phyloP scores from a whole-genome alignment of 176 grass and related monocot genomes.

The Eragrostis nindensis region DNA sequence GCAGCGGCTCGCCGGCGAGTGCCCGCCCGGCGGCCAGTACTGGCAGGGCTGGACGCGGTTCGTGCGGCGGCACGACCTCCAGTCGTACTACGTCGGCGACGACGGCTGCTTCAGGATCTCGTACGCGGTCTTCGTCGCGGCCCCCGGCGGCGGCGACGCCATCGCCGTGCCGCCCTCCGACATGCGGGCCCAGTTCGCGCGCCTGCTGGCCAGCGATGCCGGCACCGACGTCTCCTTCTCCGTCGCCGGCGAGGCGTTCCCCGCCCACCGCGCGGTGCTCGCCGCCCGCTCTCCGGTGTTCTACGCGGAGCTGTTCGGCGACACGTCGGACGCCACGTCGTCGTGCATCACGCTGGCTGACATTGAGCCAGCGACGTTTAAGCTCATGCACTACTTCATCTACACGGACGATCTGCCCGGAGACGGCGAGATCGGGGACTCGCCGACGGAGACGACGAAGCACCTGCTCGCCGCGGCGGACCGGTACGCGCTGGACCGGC shows the following conservation, averaged over 20 bases:
- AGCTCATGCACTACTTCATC: slow-evolving; percentile 38
- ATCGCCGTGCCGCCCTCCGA: background rate
- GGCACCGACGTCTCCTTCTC: slow-evolving; percentile 15
- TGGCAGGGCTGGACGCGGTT: no score
- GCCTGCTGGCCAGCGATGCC: background rate
- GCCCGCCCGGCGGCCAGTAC: no score
- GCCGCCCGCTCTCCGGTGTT: slow-evolving; percentile 54
- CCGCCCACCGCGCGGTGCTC: slow-evolving; percentile 35
- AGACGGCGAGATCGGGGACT: background rate
- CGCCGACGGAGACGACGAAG: background rate
- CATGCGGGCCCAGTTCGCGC: background rate
- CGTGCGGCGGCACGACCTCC: no score
- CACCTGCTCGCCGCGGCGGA: slow-evolving; percentile 40
- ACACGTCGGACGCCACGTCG: slow-evolving; percentile 15
- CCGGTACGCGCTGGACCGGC: slow-evolving; percentile 44
- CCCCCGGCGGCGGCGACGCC: no score
- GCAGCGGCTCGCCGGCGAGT: no score
- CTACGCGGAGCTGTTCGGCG: slow-evolving; percentile 33
- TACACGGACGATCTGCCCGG: slow-evolving; percentile 43
- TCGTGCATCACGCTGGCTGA: background rate
- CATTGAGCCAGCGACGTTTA: slow-evolving; percentile 16
- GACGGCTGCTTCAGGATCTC: background rate
- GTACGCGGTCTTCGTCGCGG: background rate
- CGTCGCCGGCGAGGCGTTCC: slow-evolving; percentile 43
- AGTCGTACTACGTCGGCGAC: background rate